phyloP scores from a whole-genome alignment of 441 rosid genomes.

The Metrosideros polymorpha region DNA sequence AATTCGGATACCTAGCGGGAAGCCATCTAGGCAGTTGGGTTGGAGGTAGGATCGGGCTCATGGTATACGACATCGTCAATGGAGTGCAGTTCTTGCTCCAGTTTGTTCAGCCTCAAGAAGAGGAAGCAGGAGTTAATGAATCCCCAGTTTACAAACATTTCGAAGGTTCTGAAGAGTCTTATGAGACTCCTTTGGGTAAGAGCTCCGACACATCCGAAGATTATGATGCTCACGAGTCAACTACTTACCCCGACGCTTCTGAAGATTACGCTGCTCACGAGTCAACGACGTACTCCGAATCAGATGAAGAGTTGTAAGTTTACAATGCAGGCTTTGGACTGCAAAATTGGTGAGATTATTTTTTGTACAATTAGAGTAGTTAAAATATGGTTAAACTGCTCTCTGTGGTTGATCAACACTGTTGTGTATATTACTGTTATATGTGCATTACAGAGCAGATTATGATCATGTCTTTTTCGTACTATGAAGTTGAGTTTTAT shows the following conservation, averaged over 20 bases:
- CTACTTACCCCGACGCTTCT: neutral
- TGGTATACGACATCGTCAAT: conserved; percentile 65
- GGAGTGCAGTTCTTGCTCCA: conserved; percentile 12
- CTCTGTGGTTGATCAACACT: neutral
- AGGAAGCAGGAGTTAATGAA: neutral
- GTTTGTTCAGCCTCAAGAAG: neutral
- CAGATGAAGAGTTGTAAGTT: neutral
- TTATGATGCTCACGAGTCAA: neutral
- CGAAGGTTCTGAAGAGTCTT: neutral
- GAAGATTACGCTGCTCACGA: neutral
- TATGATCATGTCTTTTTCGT: neutral
- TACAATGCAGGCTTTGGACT: neutral
- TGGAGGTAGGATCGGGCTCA: conserved; percentile 85
- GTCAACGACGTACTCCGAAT: neutral
- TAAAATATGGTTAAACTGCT: neutral
- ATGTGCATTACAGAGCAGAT: neutral
- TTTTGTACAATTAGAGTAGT: neutral
- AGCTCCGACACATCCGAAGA: neutral
- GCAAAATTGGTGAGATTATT: neutral
- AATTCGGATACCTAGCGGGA: conserved; percentile 79
- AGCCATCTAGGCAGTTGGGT: conserved; percentile 91
- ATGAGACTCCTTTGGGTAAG: neutral
- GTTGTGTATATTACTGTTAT: neutral
- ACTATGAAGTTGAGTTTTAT: neutral
- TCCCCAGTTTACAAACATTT: neutral